These are phyloP conservation scores for Paraphoma chrysanthemicola DNA, from an alignment of 2,329 filamentous ascomycete species.

Conservation along the genomic window DNA sequence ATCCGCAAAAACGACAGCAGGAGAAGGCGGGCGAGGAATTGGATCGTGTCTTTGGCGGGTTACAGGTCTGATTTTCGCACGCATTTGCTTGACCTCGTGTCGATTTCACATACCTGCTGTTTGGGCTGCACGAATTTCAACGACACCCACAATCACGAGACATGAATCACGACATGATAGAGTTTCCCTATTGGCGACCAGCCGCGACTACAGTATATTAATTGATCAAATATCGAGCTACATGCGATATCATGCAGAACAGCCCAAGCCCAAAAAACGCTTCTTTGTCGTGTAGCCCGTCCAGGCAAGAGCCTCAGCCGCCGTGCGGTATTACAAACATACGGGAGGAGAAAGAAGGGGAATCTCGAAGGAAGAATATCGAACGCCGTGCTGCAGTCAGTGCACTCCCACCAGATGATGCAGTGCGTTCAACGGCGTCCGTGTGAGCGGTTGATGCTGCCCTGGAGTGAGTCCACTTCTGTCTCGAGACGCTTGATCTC, in stretches of 20 bases:
- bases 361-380: conserved; percentile 48
- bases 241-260: conserved; percentile 23
- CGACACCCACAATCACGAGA: conserved; percentile 36
- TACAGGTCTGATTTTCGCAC: conserved; percentile 46
- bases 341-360: conserved; percentile 48
- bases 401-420: background rate
- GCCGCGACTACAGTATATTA: conserved; percentile 37
- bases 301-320: conserved; percentile 18
- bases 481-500: conserved; percentile 86
- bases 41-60: conserved; percentile 70
- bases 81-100: background rate
- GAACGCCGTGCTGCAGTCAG: conserved; percentile 20
- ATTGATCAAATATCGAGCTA: conserved; percentile 33
- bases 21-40: conserved; percentile 66
- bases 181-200: conserved; percentile 17
- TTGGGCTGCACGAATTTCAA: too few species aligned
- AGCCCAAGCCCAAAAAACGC: conserved; percentile 18
- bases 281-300: conserved; percentile 5
- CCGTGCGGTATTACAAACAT: conserved; percentile 52
- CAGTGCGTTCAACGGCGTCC: conserved; percentile 75
- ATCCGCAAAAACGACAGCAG: conserved; percentile 30
- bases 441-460: conserved; percentile 86
- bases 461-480: conserved; percentile 93
- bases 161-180: conserved; percentile 46
- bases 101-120: background rate